Evolutionary conservation across 208 protist species (phyloP).

Genomic region (Kentomonas sorsogonicus): DNA sequence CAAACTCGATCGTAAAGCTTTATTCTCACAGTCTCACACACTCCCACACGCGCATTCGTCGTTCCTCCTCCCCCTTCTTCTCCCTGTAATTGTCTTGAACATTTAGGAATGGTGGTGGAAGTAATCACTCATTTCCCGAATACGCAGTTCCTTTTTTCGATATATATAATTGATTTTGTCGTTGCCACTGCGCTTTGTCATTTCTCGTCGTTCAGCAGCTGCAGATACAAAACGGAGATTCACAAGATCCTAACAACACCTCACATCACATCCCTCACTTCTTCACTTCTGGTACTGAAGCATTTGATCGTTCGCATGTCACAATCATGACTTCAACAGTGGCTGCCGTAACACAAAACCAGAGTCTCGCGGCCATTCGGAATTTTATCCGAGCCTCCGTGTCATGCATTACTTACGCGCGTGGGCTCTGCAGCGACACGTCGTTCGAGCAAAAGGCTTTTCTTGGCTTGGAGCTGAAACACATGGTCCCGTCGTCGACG

Average conservation of each 20-base stretch:
- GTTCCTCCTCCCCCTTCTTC: constrained; percentile 15
- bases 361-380: constrained; percentile 77
- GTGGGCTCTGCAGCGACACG: constrained; percentile 66
- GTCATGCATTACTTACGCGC: constrained; percentile 70
- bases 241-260: background rate
- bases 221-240: background rate
- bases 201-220: background rate
- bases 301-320: background rate
- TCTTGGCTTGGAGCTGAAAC: constrained; percentile 51
- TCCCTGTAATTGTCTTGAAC: constrained; percentile 13
- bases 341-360: constrained; percentile 49
- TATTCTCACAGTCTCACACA: too few relatives aligned
- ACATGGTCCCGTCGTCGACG: constrained; percentile 46
- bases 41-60: too few relatives aligned
- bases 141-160: constrained; percentile 12
- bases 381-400: constrained; percentile 75
- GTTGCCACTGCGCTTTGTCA: background rate
- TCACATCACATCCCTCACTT: too few relatives aligned
- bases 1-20: too few relatives aligned
- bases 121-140: background rate
- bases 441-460: constrained; percentile 56
- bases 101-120: constrained; percentile 1
- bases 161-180: constrained; percentile 4
- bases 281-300: background rate
- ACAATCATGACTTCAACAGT: constrained; percentile 32